These are phyloP conservation scores for Vitis cinerea DNA, from an alignment of 164 flowering plant genomes.

Conservation along the genomic window DNA sequence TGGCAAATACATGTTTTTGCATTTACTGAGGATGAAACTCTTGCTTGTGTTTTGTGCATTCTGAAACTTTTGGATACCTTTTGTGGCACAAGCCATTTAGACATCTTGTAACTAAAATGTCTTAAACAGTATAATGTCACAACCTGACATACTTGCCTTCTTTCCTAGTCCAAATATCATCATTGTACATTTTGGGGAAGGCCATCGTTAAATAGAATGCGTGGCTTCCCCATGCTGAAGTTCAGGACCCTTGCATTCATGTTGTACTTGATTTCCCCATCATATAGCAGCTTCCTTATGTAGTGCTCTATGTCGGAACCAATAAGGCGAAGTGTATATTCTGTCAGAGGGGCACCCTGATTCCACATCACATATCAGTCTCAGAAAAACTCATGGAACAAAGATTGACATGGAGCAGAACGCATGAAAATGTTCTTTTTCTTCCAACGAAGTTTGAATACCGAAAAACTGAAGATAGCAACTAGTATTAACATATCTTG, in stretches of 20 bases:
- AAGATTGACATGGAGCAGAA: too few relatives aligned
- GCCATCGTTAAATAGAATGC: slow-evolving; percentile 44
- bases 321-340: slow-evolving; percentile 70
- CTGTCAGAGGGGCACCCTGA: slow-evolving; percentile 87
- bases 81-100: background rate
- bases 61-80: background rate
- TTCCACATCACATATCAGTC: background rate
- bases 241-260: slow-evolving; percentile 81
- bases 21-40: background rate
- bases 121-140: background rate
- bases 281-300: slow-evolving; percentile 76
- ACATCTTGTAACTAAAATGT: background rate
- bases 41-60: background rate
- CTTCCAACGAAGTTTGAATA: too few relatives aligned
- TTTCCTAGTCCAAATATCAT: background rate
- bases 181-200: slow-evolving; percentile 37
- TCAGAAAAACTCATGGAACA: too few relatives aligned
- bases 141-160: background rate
- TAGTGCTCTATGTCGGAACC: slow-evolving; percentile 88
- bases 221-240: slow-evolving; percentile 96
- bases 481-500: too few relatives aligned
- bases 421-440: too few relatives aligned
- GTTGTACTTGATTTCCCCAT: slow-evolving; percentile 88
- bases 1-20: background rate
- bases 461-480: too few relatives aligned